A percentile compares a stretch with the other conserved stretches of the same genome.
phyloP scores from a whole-genome alignment of 2,329 filamentous ascomycete species.

The Oidium heveae region DNA sequence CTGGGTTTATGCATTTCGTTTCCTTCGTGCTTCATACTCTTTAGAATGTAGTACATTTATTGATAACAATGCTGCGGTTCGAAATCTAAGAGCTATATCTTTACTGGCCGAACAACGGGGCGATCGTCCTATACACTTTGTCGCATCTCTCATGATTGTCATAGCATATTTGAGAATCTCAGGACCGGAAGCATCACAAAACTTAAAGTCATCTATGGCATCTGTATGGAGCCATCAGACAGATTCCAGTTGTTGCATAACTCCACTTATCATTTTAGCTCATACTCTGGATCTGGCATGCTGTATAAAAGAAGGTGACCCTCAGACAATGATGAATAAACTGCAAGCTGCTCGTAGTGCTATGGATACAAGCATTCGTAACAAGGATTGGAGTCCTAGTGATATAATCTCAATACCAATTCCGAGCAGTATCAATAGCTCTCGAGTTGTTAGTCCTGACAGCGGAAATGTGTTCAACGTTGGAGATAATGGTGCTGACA shows the following conservation, averaged over 20 bases:
- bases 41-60: slow-evolving; percentile 32
- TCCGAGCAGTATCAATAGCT: slow-evolving; percentile 22
- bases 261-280: slow-evolving; percentile 39
- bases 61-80: slow-evolving; percentile 36
- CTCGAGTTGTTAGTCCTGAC: slow-evolving; percentile 28
- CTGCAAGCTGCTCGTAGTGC: slow-evolving; percentile 33
- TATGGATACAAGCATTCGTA: slow-evolving; percentile 27
- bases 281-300: slow-evolving; percentile 46
- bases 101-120: slow-evolving; percentile 30
- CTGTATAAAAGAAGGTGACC: slow-evolving; percentile 36
- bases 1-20: slow-evolving; percentile 56
- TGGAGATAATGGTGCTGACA: slow-evolving; percentile 22
- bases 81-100: slow-evolving; percentile 41
- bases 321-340: slow-evolving; percentile 31
- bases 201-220: slow-evolving; percentile 50
- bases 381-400: slow-evolving; percentile 14
- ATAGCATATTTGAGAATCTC: slow-evolving; percentile 39
- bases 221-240: slow-evolving; percentile 46
- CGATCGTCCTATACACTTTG: slow-evolving; percentile 38
- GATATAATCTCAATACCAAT: slow-evolving; percentile 29
- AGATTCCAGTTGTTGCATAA: slow-evolving; percentile 33
- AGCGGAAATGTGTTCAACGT: slow-evolving; percentile 29
- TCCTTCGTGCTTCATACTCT: slow-evolving; percentile 45
- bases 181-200: slow-evolving; percentile 39
- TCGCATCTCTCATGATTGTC: slow-evolving; percentile 42